A percentile compares a stretch with the other conserved stretches of the same genome.
Evolutionary conservation across 495 filamentous ascomycete species (phyloP).

Genomic region (Neurospora tetraspora): DNA sequence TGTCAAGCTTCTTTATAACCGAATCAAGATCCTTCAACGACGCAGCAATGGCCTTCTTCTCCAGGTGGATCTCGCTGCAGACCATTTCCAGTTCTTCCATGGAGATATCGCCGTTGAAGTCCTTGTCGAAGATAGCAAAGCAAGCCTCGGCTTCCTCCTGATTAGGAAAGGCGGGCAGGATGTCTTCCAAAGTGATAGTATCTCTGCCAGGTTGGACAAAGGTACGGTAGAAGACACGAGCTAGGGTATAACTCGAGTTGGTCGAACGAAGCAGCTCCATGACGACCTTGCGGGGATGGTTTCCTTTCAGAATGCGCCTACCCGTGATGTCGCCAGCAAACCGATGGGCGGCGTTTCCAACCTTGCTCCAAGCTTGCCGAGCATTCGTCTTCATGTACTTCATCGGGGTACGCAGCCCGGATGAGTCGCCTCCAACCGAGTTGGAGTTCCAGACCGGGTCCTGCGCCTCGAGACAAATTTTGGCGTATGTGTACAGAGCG

Average conservation of each 20-base stretch:
- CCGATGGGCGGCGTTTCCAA: constrained; percentile 80
- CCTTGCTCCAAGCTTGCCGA: constrained; percentile 60
- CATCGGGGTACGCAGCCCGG: constrained; percentile 64
- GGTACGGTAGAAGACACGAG: constrained; percentile 84
- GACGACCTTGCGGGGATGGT: constrained; percentile 78
- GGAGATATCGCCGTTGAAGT: constrained; percentile 93
- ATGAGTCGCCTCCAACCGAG: constrained; percentile 19
- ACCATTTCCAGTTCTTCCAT: constrained; percentile 92
- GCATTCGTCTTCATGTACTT: constrained; percentile 60
- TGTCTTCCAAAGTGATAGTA: constrained; percentile 63
- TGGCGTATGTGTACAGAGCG: constrained; percentile 76
- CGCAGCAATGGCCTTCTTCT: constrained; percentile 90
- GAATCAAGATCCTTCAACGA: constrained; percentile 92
- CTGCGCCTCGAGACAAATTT: constrained; percentile 56
- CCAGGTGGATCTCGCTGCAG: constrained; percentile 88
- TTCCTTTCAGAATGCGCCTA: constrained; percentile 58
- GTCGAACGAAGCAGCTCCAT: constrained; percentile 65
- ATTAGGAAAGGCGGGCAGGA: constrained; percentile 72
- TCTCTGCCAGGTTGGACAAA: constrained; percentile 68
- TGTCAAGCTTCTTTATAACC: constrained; percentile 83
- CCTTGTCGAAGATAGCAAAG: constrained; percentile 90
- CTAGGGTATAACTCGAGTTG: constrained; percentile 71
- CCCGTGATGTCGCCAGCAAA: constrained; percentile 96
- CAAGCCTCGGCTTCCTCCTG: constrained; percentile 84
- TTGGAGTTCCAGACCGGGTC: constrained; percentile 48